These are phyloP conservation scores for Circinella minor DNA, from an alignment of 371 early-diverging fungal genomes.

Conservation along the genomic window DNA sequence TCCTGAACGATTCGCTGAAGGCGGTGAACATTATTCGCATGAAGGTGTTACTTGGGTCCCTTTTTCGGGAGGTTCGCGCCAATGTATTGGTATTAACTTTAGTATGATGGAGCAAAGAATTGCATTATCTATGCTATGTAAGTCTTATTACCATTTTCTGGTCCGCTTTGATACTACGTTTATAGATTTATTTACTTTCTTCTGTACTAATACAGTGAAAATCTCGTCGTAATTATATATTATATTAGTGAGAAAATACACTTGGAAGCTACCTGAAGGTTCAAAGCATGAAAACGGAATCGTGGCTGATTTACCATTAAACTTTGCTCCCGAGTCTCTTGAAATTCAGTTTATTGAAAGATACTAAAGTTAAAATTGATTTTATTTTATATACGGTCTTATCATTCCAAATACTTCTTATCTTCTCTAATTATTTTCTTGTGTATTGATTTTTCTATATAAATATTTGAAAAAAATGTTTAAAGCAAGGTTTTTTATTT, in stretches of 20 bases:
- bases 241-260: slow-evolving; percentile 25
- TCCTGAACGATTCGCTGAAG: slow-evolving; percentile 18
- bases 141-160: background rate
- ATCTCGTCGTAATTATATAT: background rate
- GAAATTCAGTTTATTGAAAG: slow-evolving; percentile 8
- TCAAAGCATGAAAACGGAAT: slow-evolving; percentile 14
- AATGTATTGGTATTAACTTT: slow-evolving; percentile 40
- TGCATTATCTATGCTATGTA: slow-evolving; percentile 24
- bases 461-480: too few species aligned
- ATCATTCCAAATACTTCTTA: too few species aligned
- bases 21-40: slow-evolving; percentile 15
- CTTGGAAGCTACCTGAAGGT: slow-evolving; percentile 17
- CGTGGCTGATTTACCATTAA: background rate
- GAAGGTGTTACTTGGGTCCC: slow-evolving; percentile 38
- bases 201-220: too few species aligned
- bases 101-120: slow-evolving; percentile 24
- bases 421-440: too few species aligned
- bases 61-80: slow-evolving; percentile 46
- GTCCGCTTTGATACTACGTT: too few species aligned
- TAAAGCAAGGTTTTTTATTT: too few species aligned
- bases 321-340: slow-evolving; percentile 8
- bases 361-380: background rate
- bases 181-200: too few species aligned
- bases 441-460: too few species aligned
- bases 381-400: too few species aligned